Conservation (phyloP, 257 asterid species). For the Scutellaria baicalensis region DNA sequence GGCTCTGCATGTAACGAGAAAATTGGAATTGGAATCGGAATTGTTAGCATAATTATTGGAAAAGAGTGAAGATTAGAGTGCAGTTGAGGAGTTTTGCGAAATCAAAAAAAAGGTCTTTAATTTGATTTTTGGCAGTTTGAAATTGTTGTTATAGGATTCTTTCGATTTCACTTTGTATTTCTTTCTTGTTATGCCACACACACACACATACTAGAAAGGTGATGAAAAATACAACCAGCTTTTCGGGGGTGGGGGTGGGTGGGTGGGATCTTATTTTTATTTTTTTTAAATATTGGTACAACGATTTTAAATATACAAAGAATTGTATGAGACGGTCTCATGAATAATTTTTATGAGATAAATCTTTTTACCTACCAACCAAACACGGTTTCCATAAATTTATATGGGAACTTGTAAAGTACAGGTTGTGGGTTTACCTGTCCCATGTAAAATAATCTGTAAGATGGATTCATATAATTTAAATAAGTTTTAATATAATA, state of each 20-base stretch:
- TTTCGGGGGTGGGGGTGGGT: not conserved
- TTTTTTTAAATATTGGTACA: too few species aligned
- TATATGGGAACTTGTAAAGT: too few species aligned
- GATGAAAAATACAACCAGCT: conserved; percentile 1
- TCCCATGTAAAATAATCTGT: too few species aligned
- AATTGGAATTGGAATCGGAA: not conserved
- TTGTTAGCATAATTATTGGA: not conserved
- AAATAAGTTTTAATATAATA: too few species aligned
- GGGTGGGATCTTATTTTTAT: too few species aligned
- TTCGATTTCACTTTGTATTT: not conserved
- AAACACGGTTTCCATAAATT: too few species aligned
- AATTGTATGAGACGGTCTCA: too few species aligned
- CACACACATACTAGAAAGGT: not conserved
- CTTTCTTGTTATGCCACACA: not conserved
- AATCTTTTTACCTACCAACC: too few species aligned
- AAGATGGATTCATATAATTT: too few species aligned
- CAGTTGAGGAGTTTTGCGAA: not conserved
- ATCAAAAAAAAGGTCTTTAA: not conserved
- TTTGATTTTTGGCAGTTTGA: not conserved
- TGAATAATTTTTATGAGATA: too few species aligned
- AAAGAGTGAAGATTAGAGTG: not conserved
- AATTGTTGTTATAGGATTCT: not conserved
- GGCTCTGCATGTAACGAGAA: conserved; percentile 19
- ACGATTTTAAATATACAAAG: too few species aligned
- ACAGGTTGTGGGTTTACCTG: too few species aligned